Percentiles rank a stretch among this genome's conserved stretches.
phyloP scores from a whole-genome alignment of 2,329 filamentous ascomycete species.

The Hymenoscyphus albidus region DNA sequence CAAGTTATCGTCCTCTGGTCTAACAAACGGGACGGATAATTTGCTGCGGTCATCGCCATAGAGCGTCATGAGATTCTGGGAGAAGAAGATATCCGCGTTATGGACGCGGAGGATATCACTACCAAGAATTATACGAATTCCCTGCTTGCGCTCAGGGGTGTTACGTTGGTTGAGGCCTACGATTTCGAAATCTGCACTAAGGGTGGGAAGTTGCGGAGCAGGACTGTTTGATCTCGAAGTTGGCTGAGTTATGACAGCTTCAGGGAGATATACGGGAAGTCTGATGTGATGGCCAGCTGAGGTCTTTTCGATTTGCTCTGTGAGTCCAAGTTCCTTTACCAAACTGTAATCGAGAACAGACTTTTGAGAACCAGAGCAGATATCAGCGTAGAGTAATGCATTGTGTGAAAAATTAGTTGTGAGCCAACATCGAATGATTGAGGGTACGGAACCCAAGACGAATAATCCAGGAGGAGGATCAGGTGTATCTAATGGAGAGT shows the following conservation, averaged over 20 bases:
- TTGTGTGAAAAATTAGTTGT: constrained; percentile 86
- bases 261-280: constrained; percentile 81
- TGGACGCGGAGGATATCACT: constrained; percentile 83
- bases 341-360: constrained; percentile 77
- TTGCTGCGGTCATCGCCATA: constrained; percentile 85
- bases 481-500: constrained; percentile 67
- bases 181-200: constrained; percentile 76
- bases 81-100: constrained; percentile 87
- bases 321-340: constrained; percentile 68
- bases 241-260: constrained; percentile 76
- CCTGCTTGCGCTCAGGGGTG: constrained; percentile 49
- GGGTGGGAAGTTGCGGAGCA: constrained; percentile 73
- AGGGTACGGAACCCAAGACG: constrained; percentile 82
- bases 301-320: constrained; percentile 61
- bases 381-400: constrained; percentile 81
- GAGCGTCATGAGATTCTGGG: constrained; percentile 82
- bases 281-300: constrained; percentile 69
- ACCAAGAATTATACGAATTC: constrained; percentile 82
- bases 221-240: constrained; percentile 71
- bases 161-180: constrained; percentile 53
- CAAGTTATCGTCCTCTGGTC: constrained; percentile 78
- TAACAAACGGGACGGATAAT: constrained; percentile 83
- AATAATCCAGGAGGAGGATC: constrained; percentile 80
- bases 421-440: constrained; percentile 94
- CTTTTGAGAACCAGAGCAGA: constrained; percentile 87